phyloP scores from a whole-genome alignment of 1,139 yeast species.

The Yamadazyma buinensis region DNA sequence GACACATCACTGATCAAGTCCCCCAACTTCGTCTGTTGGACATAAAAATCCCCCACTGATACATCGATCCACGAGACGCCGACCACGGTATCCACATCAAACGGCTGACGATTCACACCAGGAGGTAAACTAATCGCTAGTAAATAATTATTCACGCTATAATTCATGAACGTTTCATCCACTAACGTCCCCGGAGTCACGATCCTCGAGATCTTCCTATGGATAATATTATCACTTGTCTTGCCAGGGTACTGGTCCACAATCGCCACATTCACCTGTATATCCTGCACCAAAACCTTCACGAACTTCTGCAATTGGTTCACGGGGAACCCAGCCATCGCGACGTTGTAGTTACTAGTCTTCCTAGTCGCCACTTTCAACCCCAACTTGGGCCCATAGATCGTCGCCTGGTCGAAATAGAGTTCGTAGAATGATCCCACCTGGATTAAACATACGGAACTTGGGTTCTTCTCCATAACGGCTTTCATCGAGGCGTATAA shows the following conservation, averaged over 20 bases:
- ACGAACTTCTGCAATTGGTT: slow-evolving; percentile 69
- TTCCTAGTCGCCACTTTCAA: slow-evolving; percentile 42
- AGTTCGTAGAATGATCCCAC: slow-evolving; percentile 89
- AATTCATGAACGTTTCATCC: slow-evolving; percentile 80
- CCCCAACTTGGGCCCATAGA: slow-evolving; percentile 68
- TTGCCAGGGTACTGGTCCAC: slow-evolving; percentile 59
- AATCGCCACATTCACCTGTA: slow-evolving; percentile 70
- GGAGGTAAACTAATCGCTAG: slow-evolving; percentile 62
- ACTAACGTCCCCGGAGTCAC: slow-evolving; percentile 92
- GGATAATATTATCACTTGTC: slow-evolving; percentile 35
- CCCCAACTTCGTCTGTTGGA: slow-evolving; percentile 55
- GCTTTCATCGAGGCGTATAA: slow-evolving; percentile 32
- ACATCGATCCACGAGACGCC: slow-evolving; percentile 91
- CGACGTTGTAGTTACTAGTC: slow-evolving; percentile 47
- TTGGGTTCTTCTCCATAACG: slow-evolving; percentile 42
- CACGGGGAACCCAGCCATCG: slow-evolving; percentile 92
- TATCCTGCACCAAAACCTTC: slow-evolving; percentile 65
- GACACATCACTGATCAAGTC: slow-evolving; percentile 60
- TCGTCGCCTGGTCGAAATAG: slow-evolving; percentile 82
- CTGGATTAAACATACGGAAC: slow-evolving; percentile 77
- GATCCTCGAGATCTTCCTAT: slow-evolving; percentile 71
- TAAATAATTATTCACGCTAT: slow-evolving; percentile 66
- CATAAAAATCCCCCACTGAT: slow-evolving; percentile 74
- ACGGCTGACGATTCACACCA: slow-evolving; percentile 35
- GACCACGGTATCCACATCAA: slow-evolving; percentile 47